Evolutionary conservation across 1,139 yeast genomes (phyloP).

Genomic region (Yamadazyma siamensis): DNA sequence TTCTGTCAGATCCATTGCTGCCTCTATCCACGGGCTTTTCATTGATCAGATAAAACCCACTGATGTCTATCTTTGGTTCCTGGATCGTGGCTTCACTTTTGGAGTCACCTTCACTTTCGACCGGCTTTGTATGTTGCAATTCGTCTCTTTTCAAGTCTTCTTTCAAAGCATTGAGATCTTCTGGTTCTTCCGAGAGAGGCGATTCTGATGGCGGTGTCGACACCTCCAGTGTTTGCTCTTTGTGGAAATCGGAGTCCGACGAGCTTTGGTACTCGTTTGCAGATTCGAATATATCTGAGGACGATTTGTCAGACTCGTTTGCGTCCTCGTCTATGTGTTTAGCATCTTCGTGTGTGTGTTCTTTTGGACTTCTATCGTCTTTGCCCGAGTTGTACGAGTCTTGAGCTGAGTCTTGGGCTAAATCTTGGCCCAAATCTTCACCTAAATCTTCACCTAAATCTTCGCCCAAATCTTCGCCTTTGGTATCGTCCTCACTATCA

Average conservation of each 20-base stretch:
- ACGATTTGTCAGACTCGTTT: slow-evolving; percentile 1
- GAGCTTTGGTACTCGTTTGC: slow-evolving; percentile 12
- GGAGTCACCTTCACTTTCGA: slow-evolving; percentile 2
- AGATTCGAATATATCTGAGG: slow-evolving; percentile 12
- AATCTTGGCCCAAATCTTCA: slow-evolving; percentile 10
- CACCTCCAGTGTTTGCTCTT: slow-evolving; percentile 7
- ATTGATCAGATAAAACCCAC: slow-evolving; percentile 46
- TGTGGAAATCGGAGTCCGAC: slow-evolving; percentile 14
- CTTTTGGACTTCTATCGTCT: neutral
- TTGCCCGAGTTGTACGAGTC: slow-evolving; percentile 1
- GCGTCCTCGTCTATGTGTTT: slow-evolving; percentile 1
- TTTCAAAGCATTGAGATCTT: slow-evolving; percentile 22
- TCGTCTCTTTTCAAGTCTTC: slow-evolving; percentile 4
- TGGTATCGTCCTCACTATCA: slow-evolving; percentile 23
- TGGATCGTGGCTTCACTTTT: slow-evolving; percentile 1
- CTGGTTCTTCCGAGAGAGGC: slow-evolving; percentile 19
- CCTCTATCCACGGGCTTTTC: slow-evolving; percentile 56
- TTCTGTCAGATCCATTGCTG: slow-evolving; percentile 51
- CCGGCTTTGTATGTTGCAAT: slow-evolving; percentile 1
- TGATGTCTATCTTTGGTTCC: slow-evolving; percentile 12
- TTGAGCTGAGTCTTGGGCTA: slow-evolving; percentile 15
- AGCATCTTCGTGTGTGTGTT: neutral
- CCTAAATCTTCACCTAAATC: slow-evolving; percentile 8
- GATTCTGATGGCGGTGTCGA: slow-evolving; percentile 11
- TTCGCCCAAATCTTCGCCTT: slow-evolving; percentile 24